A percentile compares a stretch with the other conserved stretches of the same genome.
These are phyloP conservation scores for Neofusicoccum laricinum DNA, from an alignment of 2,329 filamentous ascomycete genomes.

Conservation along the genomic window DNA sequence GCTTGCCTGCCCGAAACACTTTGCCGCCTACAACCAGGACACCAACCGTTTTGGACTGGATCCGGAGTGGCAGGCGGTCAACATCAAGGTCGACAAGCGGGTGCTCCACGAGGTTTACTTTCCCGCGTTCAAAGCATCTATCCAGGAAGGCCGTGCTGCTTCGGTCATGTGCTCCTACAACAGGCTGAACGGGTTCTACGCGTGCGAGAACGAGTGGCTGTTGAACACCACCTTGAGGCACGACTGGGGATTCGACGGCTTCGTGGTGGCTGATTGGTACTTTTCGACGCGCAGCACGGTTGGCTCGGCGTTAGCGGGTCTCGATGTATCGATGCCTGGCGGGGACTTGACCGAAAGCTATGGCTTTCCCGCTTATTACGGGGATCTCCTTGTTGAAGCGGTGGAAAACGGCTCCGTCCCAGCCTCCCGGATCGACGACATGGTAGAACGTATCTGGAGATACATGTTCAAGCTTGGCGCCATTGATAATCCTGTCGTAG, in stretches of 20 bases:
- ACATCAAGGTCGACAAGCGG: no score
- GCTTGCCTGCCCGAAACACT: no score
- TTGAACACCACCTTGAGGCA: constrained; percentile 45
- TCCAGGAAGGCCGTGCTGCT: constrained; percentile 59
- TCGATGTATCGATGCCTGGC: constrained; percentile 20
- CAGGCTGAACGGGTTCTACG: constrained; percentile 35
- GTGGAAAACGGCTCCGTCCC: constrained; percentile 41
- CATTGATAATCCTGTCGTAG: constrained; percentile 42
- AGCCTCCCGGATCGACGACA: constrained; percentile 43
- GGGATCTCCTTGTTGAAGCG: constrained; percentile 34
- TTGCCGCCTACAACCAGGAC: no score
- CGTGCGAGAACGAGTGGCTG: constrained; percentile 44
- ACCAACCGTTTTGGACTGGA: no score
- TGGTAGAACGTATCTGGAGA: constrained; percentile 39
- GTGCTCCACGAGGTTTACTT: constrained; percentile 68
- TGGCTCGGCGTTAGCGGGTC: constrained; percentile 26
- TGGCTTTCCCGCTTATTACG: constrained; percentile 11
- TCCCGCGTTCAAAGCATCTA: constrained; percentile 74
- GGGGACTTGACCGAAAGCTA: not conserved
- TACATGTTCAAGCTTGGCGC: constrained; percentile 31
- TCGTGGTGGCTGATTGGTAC: constrained; percentile 21
- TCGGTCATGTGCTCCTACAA: constrained; percentile 49
- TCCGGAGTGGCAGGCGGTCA: no score
- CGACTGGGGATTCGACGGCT: constrained; percentile 44
- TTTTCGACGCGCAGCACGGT: constrained; percentile 26